Base-by-base conservation (phyloP, 352 stramenopile genomes). In the Elongisporangium prolatum region DNA sequence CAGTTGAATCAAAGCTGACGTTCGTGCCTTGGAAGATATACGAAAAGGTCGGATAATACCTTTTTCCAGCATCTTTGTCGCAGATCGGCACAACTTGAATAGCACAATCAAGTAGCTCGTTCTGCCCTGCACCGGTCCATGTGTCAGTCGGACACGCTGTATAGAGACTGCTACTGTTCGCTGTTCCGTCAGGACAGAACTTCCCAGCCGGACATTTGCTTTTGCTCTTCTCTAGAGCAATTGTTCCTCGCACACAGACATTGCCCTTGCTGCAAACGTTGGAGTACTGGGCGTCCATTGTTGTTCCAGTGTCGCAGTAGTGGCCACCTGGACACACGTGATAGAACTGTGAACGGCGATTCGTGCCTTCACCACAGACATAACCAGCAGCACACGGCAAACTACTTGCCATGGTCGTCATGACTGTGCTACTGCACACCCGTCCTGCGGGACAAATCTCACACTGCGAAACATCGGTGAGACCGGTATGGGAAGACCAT, bases 391-490 rank as follows among this genome's bases (percentile, higher is more conserved):
- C 86, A 68, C 97, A 99, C 6, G 78, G 73, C 48, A 95, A 70
- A 28, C 89, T 97, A 21, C 81, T 72, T 0, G 68, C 67, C 21
- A 98, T 71, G 25, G 93, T 82, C 21, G 79, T 80, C 88, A 98
- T 98, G 4, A 72, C 75, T 21, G 82, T 80, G 50, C 80, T 85
- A n/a, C 93, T 88, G 51, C 97, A 99, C 1, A 99, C 91, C 11
- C 93, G 76, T 5, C 96, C 96, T n/a, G 86, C 71, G 0, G 95
- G 92, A 67, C 96, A 99, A 11, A 96, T 97, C 60, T 98, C 83
- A 57, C 97, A 99, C 17, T 95, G 74, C 9, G 89, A 98, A 55
- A 99, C 95, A 72, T 99, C 95, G 2, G 93, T 89, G 2, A 98
- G 59, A 2, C 97, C 96, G 3, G 83, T 93, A 21, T 87, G 75